Evolutionary conservation across 1,139 yeast species (phyloP).

Genomic region (Kurtzmaniella quercitrusa): DNA sequence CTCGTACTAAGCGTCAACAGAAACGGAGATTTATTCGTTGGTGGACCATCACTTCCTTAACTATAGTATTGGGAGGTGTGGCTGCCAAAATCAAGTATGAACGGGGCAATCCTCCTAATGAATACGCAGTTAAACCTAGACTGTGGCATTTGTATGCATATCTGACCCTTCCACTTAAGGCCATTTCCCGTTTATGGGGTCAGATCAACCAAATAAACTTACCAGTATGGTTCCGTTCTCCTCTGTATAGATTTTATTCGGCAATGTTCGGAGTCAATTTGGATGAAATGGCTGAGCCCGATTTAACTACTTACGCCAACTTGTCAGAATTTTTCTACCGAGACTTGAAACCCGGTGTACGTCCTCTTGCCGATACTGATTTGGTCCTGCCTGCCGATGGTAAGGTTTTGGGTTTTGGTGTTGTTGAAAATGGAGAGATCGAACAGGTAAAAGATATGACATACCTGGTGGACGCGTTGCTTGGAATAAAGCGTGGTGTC

Average conservation of each 20-base stretch:
- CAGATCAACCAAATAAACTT: conserved; percentile 74
- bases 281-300: conserved; percentile 84
- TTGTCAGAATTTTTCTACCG: conserved; percentile 91
- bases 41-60: conserved; percentile 66
- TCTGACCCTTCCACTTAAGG: conserved; percentile 85
- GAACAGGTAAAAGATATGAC: conserved; percentile 98
- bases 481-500: conserved; percentile 57
- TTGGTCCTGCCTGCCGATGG: conserved; percentile 95
- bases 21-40: conserved; percentile 55
- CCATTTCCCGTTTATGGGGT: conserved; percentile 94
- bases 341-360: conserved; percentile 67
- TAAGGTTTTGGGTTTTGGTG: conserved; percentile 78
- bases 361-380: conserved; percentile 70
- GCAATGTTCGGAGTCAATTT: conserved; percentile 82
- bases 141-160: conserved; percentile 90
- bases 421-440: conserved; percentile 77
- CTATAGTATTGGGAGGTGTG: conserved; percentile 63
- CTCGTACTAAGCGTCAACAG: conserved; percentile 40
- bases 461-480: conserved; percentile 81
- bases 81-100: conserved; percentile 51
- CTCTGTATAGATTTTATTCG: conserved; percentile 77
- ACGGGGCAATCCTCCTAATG: conserved; percentile 31
- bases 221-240: conserved; percentile 86
- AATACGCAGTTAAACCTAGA: conserved; percentile 53
- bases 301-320: conserved; percentile 68